A percentile compares a stretch with the other conserved stretches of the same genome.
These are phyloP conservation scores for Globisporangium paroecandrum DNA, from an alignment of 352 stramenopile species.

Conservation along the genomic window DNA sequence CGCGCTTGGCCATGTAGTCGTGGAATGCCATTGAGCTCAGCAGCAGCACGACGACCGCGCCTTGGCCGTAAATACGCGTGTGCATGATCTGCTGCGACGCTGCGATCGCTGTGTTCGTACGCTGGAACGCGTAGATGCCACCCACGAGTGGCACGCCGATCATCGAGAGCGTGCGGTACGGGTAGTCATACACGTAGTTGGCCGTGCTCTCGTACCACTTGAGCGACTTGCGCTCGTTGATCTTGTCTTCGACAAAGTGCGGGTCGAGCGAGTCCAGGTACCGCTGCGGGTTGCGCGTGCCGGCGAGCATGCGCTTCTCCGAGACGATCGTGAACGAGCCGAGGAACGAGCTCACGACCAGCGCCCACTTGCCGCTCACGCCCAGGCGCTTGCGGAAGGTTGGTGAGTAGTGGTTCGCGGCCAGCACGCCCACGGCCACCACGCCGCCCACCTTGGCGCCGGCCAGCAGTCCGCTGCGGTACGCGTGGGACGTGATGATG, in stretches of 20 bases:
- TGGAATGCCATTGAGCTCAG: slow-evolving; percentile 82
- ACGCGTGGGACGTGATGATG: slow-evolving; percentile 69
- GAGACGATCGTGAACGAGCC: slow-evolving; percentile 63
- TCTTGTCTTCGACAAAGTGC: slow-evolving; percentile 35
- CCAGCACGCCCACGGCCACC: slow-evolving; percentile 26
- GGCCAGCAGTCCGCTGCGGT: slow-evolving; percentile 50
- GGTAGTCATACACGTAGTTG: slow-evolving; percentile 83
- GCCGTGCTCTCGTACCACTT: slow-evolving; percentile 56
- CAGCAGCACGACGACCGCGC: slow-evolving; percentile 60
- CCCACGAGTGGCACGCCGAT: slow-evolving; percentile 64
- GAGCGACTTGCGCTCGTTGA: slow-evolving; percentile 33
- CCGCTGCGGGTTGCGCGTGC: slow-evolving; percentile 65
- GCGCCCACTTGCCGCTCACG: slow-evolving; percentile 69
- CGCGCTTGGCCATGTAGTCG: slow-evolving; percentile 75
- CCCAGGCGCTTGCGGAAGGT: slow-evolving; percentile 69
- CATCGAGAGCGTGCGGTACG: slow-evolving; percentile 52
- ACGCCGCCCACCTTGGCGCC: slow-evolving; percentile 32
- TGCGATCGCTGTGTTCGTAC: slow-evolving; percentile 64
- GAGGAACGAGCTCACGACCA: slow-evolving; percentile 61
- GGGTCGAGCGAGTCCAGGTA: slow-evolving; percentile 63
- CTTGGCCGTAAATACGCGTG: slow-evolving; percentile 81
- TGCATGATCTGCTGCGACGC: slow-evolving; percentile 86
- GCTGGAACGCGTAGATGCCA: slow-evolving; percentile 70
- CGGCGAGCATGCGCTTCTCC: slow-evolving; percentile 57
- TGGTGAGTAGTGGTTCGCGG: slow-evolving; percentile 57